Evolutionary conservation across 805 yeast genomes (phyloP).

Genomic region (Saccharomycopsis fibuligera): DNA sequence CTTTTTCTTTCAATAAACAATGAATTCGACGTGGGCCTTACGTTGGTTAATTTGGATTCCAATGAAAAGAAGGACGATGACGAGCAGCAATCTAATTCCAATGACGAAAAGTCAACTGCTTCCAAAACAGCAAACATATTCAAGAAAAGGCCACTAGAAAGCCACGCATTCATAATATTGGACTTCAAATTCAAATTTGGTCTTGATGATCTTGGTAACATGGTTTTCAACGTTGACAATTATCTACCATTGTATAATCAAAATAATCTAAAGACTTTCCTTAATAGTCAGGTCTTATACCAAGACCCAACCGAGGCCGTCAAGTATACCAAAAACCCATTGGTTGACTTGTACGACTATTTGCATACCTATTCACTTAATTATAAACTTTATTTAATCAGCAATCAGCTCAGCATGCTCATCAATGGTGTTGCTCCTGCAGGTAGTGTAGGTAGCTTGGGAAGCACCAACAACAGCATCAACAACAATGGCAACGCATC

Average conservation of each 20-base stretch:
- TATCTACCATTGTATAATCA: slow-evolving; percentile 8
- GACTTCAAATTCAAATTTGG: slow-evolving; percentile 15
- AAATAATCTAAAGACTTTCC: slow-evolving; percentile 5
- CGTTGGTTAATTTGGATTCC: slow-evolving; percentile 7
- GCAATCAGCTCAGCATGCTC: slow-evolving; percentile 10
- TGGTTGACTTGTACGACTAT: slow-evolving; percentile 13
- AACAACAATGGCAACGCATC: background rate
- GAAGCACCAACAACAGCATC: background rate
- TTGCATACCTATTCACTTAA: slow-evolving; percentile 18
- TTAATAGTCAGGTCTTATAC: slow-evolving; percentile 9
- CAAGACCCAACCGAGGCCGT: background rate
- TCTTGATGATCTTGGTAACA: slow-evolving; percentile 13
- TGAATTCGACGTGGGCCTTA: slow-evolving; percentile 18
- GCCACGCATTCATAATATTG: slow-evolving; percentile 9
- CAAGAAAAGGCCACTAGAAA: background rate
- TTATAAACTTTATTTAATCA: slow-evolving; percentile 17
- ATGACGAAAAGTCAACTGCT: background rate
- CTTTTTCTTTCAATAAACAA: slow-evolving; percentile 5
- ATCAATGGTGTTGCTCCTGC: slow-evolving; percentile 9
- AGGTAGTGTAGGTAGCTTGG: background rate
- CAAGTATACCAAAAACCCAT: slow-evolving; percentile 2
- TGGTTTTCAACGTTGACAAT: slow-evolving; percentile 5
- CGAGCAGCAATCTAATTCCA: background rate
- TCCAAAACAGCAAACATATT: background rate
- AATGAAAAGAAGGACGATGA: background rate